Conservation (phyloP, 1,284 basidiomycete genomes). For the Ganoderma boninense region DNA sequence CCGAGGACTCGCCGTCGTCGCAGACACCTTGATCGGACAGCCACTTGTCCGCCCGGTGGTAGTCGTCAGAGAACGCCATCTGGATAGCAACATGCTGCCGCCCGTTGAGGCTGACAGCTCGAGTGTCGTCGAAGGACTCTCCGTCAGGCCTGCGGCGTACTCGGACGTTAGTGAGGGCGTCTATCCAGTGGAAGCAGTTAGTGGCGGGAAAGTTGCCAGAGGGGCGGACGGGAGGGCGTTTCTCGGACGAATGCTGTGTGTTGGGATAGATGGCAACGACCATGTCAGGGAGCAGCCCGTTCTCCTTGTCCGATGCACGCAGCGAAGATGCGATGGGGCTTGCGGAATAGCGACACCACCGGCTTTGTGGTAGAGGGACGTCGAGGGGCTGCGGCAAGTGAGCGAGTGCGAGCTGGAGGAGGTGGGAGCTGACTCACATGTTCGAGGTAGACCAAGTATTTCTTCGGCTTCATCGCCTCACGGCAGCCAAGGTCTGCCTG, state of each 20-base stretch:
- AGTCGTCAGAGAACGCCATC: not conserved
- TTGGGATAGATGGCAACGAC: constrained; percentile 11
- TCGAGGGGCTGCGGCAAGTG: not conserved
- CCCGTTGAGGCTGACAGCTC: not conserved
- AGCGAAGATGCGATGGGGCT: not conserved
- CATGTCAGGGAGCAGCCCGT: constrained; percentile 15
- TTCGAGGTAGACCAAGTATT: constrained; percentile 17
- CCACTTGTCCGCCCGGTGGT: not conserved
- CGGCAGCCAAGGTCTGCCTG: not conserved
- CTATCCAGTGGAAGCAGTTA: constrained; percentile 20
- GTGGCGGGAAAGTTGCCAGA: constrained; percentile 9
- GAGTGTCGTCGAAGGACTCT: not conserved
- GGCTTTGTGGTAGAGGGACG: constrained; percentile 7
- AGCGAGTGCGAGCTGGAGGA: not conserved
- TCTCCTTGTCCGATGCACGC: not conserved
- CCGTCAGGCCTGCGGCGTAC: not conserved
- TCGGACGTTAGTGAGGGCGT: constrained; percentile 1
- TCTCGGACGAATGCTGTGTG: not conserved
- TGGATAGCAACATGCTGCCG: not conserved
- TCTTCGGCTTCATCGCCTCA: constrained; percentile 12
- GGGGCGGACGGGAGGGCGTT: not conserved
- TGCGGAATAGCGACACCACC: constrained; percentile 3
- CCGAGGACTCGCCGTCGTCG: not conserved
- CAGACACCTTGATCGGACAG: not conserved
- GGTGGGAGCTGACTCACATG: not conserved